phyloP scores from a whole-genome alignment of 2,329 filamentous ascomycete genomes.

The Nannizziopsis barbatae region DNA sequence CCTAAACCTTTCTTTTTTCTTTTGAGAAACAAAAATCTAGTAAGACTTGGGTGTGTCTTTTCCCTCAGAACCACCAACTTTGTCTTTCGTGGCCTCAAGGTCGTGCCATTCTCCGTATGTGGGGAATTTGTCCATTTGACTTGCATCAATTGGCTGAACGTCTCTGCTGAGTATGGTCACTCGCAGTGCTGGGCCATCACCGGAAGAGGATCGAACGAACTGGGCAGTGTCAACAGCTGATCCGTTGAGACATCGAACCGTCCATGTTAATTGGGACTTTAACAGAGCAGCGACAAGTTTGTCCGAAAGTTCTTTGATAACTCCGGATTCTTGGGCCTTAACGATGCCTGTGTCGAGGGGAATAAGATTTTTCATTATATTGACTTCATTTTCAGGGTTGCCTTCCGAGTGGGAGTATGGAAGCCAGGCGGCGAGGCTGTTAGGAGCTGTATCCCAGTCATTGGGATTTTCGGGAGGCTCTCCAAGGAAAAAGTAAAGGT shows the following conservation, averaged over 20 bases:
- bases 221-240: conserved; percentile 16
- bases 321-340: conserved; percentile 23
- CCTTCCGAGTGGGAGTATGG: conserved; percentile 33
- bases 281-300: conserved; percentile 15
- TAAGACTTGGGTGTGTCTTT: neutral
- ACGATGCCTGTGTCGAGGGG: conserved; percentile 18
- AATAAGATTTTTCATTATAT: conserved; percentile 10
- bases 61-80: conserved; percentile 1
- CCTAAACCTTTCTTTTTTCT: conserved; percentile 23
- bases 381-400: neutral
- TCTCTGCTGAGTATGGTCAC: conserved; percentile 16
- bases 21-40: neutral
- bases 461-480: conserved; percentile 35
- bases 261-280: conserved; percentile 17
- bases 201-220: conserved; percentile 11
- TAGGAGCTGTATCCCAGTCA: conserved; percentile 44
- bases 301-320: conserved; percentile 13
- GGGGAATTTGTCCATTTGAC: conserved; percentile 6
- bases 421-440: conserved; percentile 52
- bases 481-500: conserved; percentile 59
- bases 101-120: conserved; percentile 8
- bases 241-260: conserved; percentile 14
- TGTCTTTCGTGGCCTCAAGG: conserved; percentile 11
- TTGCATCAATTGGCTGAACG: conserved; percentile 14
- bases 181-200: conserved; percentile 11